phyloP scores from a whole-genome alignment of 129 eudicot genomes.

The Saposhnikovia divaricata region DNA sequence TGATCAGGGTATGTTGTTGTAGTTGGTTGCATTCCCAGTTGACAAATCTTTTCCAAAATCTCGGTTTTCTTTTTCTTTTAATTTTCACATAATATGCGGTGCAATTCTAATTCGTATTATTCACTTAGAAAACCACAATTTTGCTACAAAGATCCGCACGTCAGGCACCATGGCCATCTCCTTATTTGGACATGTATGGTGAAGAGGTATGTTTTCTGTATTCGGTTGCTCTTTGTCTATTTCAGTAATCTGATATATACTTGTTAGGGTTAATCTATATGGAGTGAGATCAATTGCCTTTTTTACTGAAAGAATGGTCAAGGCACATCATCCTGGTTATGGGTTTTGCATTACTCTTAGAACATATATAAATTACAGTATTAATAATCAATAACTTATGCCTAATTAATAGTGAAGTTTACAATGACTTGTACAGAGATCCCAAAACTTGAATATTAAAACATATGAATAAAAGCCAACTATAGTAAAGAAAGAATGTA shows the following conservation, averaged over 20 bases:
- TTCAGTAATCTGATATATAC: background rate
- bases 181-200: constrained; percentile 82
- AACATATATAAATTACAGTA: background rate
- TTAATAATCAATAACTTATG: no score
- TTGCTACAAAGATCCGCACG: constrained; percentile 94
- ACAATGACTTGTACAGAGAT: no score
- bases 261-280: background rate
- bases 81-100: background rate
- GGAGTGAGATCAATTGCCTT: background rate
- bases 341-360: background rate
- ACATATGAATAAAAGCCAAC: no score
- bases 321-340: background rate
- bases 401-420: no score
- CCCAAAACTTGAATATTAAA: no score
- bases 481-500: no score
- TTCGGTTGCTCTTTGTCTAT: background rate
- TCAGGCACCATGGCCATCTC: constrained; percentile 97
- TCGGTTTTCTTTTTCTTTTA: background rate
- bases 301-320: background rate
- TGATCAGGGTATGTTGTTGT: constrained; percentile 65
- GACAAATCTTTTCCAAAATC: constrained; percentile 4
- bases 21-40: background rate
- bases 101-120: background rate
- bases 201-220: constrained; percentile 69
- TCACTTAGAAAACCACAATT: constrained; percentile 70